Percentiles rank a stretch among this genome's conserved stretches.
Conservation (phyloP, 73 alveolate species). For the Uronychia setigera region DNA sequence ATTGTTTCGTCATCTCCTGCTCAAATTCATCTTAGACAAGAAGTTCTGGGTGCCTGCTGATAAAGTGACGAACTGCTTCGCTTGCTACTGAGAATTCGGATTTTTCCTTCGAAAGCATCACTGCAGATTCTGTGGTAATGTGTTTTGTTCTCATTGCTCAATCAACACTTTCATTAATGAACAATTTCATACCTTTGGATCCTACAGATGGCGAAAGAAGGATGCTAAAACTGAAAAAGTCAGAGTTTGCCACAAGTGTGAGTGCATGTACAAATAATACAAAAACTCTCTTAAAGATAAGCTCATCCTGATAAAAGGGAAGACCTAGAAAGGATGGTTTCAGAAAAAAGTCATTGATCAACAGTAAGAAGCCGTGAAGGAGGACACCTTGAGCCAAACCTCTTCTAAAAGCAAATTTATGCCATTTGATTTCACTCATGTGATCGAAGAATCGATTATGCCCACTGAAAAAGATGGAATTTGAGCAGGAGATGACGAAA, state of each 20-base stretch:
- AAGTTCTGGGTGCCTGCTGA: constrained; percentile 80
- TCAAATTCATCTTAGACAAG: too few species aligned
- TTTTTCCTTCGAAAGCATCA: constrained; percentile 88
- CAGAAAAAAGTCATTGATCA: neutral
- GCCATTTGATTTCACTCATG: neutral
- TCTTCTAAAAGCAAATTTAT: neutral
- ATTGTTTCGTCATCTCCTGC: too few species aligned
- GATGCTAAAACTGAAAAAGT: too few species aligned
- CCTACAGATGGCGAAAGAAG: too few species aligned
- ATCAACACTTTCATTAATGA: too few species aligned
- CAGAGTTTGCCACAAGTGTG: neutral
- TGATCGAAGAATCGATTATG: neutral
- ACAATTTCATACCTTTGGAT: too few species aligned
- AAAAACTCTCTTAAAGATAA: neutral
- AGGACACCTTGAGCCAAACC: neutral
- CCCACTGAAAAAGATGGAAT: neutral
- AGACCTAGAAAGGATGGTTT: neutral
- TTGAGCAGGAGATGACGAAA: neutral
- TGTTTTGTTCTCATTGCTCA: constrained; percentile 88
- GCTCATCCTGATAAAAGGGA: neutral
- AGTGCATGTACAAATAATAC: neutral
- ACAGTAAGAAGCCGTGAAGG: neutral
- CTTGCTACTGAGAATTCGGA: constrained; percentile 79
- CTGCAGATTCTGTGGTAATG: constrained; percentile 87
- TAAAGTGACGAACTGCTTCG: constrained; percentile 72